Base-by-base conservation (phyloP, 2,329 filamentous ascomycete species). In the Alternaria arbusti region DNA sequence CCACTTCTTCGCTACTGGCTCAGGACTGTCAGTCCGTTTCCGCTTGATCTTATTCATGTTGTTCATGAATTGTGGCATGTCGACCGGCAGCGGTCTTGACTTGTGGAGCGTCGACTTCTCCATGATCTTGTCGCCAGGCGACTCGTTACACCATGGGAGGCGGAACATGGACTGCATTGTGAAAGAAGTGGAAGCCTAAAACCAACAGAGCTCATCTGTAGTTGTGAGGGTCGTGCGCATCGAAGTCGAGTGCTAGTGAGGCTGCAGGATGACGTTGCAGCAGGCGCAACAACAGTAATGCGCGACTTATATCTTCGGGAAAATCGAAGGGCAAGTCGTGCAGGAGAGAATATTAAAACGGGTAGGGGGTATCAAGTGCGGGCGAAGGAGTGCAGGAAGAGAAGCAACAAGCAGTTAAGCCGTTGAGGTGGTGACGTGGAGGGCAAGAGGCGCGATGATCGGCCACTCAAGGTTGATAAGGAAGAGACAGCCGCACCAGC, bases 21-120 rank as follows among this genome's bases (percentile, higher is more conserved):
- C 83, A 47, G 81, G 79, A 67, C 84, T 87, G 66, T 83, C 82
- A 30, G 83, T 83, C 59, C 84, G 82, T 78, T 89, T 89, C 66
- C 88, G 85, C 83, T 90, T 90, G 73, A 88, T 79, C 70, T 84
- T 84, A 67, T 82, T 84, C 69, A 84, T 75, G 69, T 84, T 84
- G 67, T 82, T 84, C 69, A 84, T 75, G 69, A 81, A 75, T 54
- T 68, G 59, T 43, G 83, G 79, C 59, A 85, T 82, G 62, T 84
- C 82, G 71, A 82, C 78, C 17, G 83, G 82, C 68, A 81, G 74
- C 54, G 76, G 77, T 72, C 79, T 81, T 78, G 81, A 74, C 72
- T 80, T 81, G 70, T 80, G 77, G 64, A 82, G 72, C 25, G 76
- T 70, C 20, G 78, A 70, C 74, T 82, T 82, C 56, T 82, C 81